Conservation (phyloP, 768 basidiomycete species). For the Trichaptum fuscoviolaceum region DNA sequence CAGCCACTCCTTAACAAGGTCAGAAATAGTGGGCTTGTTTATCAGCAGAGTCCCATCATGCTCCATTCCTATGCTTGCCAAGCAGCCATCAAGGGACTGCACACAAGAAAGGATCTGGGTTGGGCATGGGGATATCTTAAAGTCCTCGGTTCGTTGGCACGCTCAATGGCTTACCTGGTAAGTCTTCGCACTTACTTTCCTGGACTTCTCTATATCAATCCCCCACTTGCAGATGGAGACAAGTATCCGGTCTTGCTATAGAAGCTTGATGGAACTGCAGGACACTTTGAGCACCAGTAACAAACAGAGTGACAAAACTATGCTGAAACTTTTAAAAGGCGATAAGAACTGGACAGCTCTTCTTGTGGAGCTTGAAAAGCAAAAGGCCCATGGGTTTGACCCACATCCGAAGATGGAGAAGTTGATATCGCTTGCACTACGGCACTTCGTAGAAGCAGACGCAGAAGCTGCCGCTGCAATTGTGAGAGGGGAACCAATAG, state of each 20-base stretch:
- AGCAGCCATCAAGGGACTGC: constrained; percentile 34
- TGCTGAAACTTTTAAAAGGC: neutral
- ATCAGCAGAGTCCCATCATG: constrained; percentile 48
- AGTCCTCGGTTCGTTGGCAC: constrained; percentile 53
- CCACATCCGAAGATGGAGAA: constrained; percentile 92
- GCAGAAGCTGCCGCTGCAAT: neutral
- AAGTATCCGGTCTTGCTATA: constrained; percentile 72
- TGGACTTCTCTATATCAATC: constrained; percentile 9
- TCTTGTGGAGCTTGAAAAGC: constrained; percentile 61
- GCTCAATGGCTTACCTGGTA: constrained; percentile 88
- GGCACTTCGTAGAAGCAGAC: constrained; percentile 62
- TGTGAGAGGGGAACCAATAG: constrained; percentile 18
- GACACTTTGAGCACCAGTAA: neutral
- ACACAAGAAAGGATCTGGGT: constrained; percentile 25
- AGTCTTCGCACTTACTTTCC: constrained; percentile 18
- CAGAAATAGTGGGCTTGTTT: constrained; percentile 37
- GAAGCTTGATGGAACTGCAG: neutral
- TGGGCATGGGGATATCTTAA: constrained; percentile 52
- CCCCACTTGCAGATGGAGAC: constrained; percentile 61
- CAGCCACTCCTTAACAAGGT: constrained; percentile 34
- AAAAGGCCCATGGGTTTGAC: constrained; percentile 47
- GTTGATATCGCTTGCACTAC: constrained; percentile 64
- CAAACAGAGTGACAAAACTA: neutral
- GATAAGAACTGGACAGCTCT: constrained; percentile 49
- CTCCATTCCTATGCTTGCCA: constrained; percentile 65